Evolutionary conservation across 805 yeast genomes (phyloP), one percentile per base, ranked within the genome.

Genomic region (Helenozyma rhizophorensis): DNA sequence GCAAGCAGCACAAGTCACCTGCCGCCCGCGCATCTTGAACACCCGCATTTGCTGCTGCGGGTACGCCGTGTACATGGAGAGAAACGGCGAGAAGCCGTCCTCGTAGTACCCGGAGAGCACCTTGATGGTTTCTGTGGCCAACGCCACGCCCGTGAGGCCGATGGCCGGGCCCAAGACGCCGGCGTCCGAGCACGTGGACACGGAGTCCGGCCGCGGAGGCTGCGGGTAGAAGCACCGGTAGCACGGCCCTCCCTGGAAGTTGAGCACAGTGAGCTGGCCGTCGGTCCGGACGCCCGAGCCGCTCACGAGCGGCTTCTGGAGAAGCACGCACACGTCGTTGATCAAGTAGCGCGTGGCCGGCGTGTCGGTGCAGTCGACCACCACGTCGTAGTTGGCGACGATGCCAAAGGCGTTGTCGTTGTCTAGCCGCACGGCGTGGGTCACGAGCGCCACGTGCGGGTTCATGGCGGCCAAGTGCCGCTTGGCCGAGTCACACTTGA

Each of bases 121-220:
- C 53, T 90, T 89, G 16, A 94, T 70, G 0, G 95, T 70, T 50
- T 93, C 98, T 14, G 83, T 60, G 0, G 96, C 95, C 83, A 93
- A 90, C 68, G 84, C 70, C 0, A 78, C 68, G 8, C 98, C 99
- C 53, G 90, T 76, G 1, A 87, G 48, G 0, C 98, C 99, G 34
- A 93, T 94, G n/a, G 89, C 93, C 0, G 97, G 95, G 0, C 98
- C 98, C 16, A 93, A 57, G 1, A 90, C 94, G 4, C 97, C 97
- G 3, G 95, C 95, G 57, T 88, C 97, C 10, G 84, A 76, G 49
- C 99, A 93, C 0, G 94, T 74, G 0, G 87, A 74, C 1, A 89
- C 87, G 2, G 83, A 68, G 37, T 76, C 80, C 1, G 96, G 84
- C 1, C 89, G 78, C 0, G 98, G 97, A 0, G 97, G 96, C 6